Conservation (phyloP, 2,329 filamentous ascomycete genomes). For the Apiospora sp. region DNA sequence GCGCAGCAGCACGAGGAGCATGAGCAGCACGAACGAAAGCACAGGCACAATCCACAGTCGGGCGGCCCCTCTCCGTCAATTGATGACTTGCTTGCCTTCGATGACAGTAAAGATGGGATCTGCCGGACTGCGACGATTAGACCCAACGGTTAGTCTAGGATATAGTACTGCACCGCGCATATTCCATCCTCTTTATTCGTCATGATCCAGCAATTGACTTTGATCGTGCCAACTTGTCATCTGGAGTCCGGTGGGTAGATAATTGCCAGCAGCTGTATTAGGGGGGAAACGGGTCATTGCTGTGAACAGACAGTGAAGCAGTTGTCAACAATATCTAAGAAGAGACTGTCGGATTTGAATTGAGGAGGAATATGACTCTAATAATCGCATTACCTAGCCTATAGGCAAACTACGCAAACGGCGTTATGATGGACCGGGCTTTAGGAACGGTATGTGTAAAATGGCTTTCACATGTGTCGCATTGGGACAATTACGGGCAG, state of each 20-base stretch:
- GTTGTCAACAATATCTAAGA: neutral
- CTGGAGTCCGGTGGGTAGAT: neutral
- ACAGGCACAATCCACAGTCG: neutral
- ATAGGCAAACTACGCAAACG: neutral
- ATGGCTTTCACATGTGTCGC: conserved; percentile 20
- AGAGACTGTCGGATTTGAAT: neutral
- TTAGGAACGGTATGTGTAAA: neutral
- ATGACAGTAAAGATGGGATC: conserved; percentile 13
- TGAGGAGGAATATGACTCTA: neutral
- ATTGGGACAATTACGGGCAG: conserved; percentile 10
- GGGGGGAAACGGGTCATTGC: neutral
- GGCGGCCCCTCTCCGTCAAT: neutral
- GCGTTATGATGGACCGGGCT: conserved; percentile 4
- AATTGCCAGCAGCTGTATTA: neutral
- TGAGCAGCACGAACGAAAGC: neutral
- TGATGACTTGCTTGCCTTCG: conserved; percentile 12
- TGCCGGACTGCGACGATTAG: neutral
- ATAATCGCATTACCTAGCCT: neutral
- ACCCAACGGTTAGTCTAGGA: neutral
- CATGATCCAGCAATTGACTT: conserved; percentile 13
- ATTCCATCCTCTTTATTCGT: neutral
- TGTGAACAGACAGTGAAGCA: neutral
- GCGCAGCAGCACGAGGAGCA: neutral
- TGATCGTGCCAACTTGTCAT: neutral
- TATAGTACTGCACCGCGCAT: conserved; percentile 2